Evolutionary conservation across 805 yeast species (phyloP), one percentile per base, ranked within the genome.

Genomic region (Debaryomyces hansenii): DNA sequence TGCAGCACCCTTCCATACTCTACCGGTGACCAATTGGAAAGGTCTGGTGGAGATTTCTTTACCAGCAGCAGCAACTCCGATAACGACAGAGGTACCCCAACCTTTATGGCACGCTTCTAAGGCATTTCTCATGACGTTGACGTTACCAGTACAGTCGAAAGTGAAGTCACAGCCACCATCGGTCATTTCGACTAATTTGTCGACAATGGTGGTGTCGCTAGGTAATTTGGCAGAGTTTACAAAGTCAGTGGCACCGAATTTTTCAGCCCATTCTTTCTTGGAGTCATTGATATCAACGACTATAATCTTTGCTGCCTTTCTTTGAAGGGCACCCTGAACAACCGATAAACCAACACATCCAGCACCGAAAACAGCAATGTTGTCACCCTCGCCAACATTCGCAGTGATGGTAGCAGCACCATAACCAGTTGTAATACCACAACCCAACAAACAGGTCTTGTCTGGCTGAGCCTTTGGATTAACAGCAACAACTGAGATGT

Each of bases 1-100:
- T n/a, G 99, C 99, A 63, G 96, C 89, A 60, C 99, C 99, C 69
- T 82, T 87, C 98, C 99, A 92, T 44, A 88, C 96, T 74, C 99
- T 85, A 59, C 99, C 99, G 36, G 98, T 94, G 54, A 94, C 98
- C 69, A 94, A 82, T 77, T 92, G 98, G 88, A 94, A 94, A 51
- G 99, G 99, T 73, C 98, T 84, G 40, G 98, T 94, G 48, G 96
- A 72, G 54, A 95, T 91, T 74, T 94, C 98, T 72, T 90, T 79
- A 55, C 99, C 99, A 35, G 97, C 96, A 56, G 97, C 96, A 40
- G 99, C 99, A 57, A 94, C 99, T 69, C 99, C 99, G 64, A 94
- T 94, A 60, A 94, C 77, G 58, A 92, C 80, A 18, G 97, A 90
- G 64, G 85, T 83, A 71, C 99, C 99, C 97, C 99, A 94, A 55